Base-by-base conservation (phyloP, 345 rosid species). In the Rubroshorea leprosula region DNA sequence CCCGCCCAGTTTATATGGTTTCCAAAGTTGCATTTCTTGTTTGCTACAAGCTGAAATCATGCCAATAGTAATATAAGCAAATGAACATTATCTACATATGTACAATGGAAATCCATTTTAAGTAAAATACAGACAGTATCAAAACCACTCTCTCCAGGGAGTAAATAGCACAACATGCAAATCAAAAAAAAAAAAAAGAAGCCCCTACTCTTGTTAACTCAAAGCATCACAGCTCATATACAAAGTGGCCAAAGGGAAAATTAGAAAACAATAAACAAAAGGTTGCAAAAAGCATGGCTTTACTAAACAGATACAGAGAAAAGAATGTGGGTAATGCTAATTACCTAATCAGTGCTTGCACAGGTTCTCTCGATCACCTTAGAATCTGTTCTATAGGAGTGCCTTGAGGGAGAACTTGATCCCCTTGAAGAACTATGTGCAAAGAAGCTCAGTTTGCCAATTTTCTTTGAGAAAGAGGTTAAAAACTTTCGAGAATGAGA, bases 381-480 rank as follows among this genome's bases (percentile, higher is more conserved):
- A 60, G 90, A 84, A 62, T 84, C 95, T 48, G 95, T 84, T 72
- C 86, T 77, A 46, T 81, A 82, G 24, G 98, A 92, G 31, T 86
- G 80, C 68, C 81, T 92, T 1, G 97, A 92, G 8, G 96, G 95
- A 48, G 98, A 89, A 69, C 83, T 92, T 45, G 98, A 89, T 72
- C 91, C 98, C 58, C 90, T 72, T 6, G 98, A 92, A 49, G 93
- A 89, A 55, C 83, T 80, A 61, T 79, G 86, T 29, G 83, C 89
- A 39, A 92, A 92, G 76, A 92, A 83, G 61, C 83, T 77, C 48
- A 92, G 68, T 70, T 81, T 86, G 31, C 95, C 89, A 24, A 92
- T 75, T 67, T 84, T 92, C 83, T 77, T 92, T 1, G 97, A 89
- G 80, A 92, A 89, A 43, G 93, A 81, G 55, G 78, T 83, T 84